Evolutionary conservation across 2,329 filamentous ascomycete species (phyloP), one percentile per base, ranked within the genome.

Genomic region (Botryotinia calthae): DNA sequence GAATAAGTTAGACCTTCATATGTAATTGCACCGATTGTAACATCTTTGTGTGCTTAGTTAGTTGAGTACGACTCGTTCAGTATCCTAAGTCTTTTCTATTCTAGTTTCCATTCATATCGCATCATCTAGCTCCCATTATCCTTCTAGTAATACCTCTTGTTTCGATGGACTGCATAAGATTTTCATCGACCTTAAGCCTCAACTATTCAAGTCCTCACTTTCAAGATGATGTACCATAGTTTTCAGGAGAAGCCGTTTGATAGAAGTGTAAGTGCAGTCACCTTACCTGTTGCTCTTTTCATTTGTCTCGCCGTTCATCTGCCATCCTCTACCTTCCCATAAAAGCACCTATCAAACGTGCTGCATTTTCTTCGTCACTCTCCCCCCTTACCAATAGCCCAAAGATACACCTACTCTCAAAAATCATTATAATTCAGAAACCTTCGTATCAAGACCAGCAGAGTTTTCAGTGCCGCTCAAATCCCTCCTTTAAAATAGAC

Each of bases 321-420:
- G 14, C 2, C 12, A 54, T 54, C 0, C 12, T 28, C 25, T 54
- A 28, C 5, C 14, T n/a, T 18, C 25, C 0, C 10, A 54, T 54
- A 2, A 54, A n/a, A n/a, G n/a, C n/a, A 14, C 25, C 12, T 7
- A 8, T 18, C n/a, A 1, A 9, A 28, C 3, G 3, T 54, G 1
- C 9, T 6, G n/a, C n/a, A 28, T 54, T 54, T 16, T 18, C 1
- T 18, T 0, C 2, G n/a, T 28, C 14, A 28, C 14, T 28, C 2
- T 0, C n/a, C n/a, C n/a, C 28, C 14, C n/a, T n/a, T 54, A 54
- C 51, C n/a, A 28, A 18, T 4, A 18, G 28, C 16, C 51, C 4
- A 14, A 51, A 25, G 20, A 51, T 51, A 16, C 4, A 51, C 5
- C 12, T 51, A 6, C 48, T 51, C 25, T 5, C 25, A 51, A n/a